These are phyloP conservation scores for Tulasnella sp. DNA, from an alignment of 768 basidiomycete species.

Conservation along the genomic window DNA sequence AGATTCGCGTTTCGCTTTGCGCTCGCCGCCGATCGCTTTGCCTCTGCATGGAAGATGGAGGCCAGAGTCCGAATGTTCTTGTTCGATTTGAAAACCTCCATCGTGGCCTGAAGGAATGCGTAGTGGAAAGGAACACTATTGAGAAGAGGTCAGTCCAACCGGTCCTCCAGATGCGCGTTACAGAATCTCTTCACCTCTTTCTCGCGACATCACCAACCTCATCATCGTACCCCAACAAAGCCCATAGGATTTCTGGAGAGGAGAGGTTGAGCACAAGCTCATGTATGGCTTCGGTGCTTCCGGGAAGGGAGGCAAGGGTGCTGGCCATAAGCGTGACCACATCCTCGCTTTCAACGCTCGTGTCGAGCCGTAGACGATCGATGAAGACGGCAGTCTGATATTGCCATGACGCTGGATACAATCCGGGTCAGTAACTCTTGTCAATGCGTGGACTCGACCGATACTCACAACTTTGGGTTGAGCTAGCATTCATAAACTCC, in stretches of 20 bases:
- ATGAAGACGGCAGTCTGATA: background rate
- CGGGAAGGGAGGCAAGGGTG: background rate
- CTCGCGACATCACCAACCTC: background rate
- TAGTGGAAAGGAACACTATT: conserved; percentile 44
- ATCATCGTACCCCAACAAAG: conserved; percentile 2
- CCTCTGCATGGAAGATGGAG: conserved; percentile 18
- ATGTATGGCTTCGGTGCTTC: background rate
- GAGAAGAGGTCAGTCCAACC: background rate
- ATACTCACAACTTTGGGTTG: background rate
- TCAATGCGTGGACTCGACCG: background rate
- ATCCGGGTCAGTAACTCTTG: background rate
- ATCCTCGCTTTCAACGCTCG: background rate
- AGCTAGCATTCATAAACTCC: background rate
- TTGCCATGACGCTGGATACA: background rate
- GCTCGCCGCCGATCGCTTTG: conserved; percentile 4
- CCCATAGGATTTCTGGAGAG: conserved; percentile 9
- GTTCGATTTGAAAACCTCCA: conserved; percentile 34
- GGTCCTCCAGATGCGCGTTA: background rate
- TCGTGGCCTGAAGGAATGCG: conserved; percentile 44
- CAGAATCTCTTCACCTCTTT: background rate
- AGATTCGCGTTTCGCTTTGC: conserved; percentile 1
- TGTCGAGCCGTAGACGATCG: background rate
- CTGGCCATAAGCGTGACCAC: conserved; percentile 9
- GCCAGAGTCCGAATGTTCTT: conserved; percentile 41
- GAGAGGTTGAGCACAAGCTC: conserved; percentile 15